Percentiles rank a stretch among this genome's conserved stretches.
These are phyloP conservation scores for Periconia sp. DNA, from an alignment of 2,329 filamentous ascomycete species.

Conservation along the genomic window DNA sequence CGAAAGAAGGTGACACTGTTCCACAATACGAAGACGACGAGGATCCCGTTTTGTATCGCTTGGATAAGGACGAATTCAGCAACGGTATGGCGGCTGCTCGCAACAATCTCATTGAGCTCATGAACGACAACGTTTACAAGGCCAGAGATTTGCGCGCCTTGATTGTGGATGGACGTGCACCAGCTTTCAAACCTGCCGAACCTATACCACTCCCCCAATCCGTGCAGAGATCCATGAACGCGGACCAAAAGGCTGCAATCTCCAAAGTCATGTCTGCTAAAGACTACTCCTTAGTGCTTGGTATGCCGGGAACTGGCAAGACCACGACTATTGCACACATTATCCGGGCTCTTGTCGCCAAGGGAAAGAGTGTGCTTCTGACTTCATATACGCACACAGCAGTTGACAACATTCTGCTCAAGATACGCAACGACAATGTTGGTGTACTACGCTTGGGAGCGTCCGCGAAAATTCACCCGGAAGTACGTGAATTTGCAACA, in stretches of 20 bases:
- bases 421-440: conserved; percentile 79
- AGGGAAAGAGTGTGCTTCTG: conserved; percentile 89
- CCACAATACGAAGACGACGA: conserved; percentile 51
- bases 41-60: conserved; percentile 72
- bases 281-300: conserved; percentile 95
- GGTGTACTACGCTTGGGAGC: conserved; percentile 86
- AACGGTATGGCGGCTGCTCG: conserved; percentile 95
- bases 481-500: conserved; percentile 84
- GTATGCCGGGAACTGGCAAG: conserved; percentile 98
- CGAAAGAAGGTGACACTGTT: conserved; percentile 54
- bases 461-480: conserved; percentile 82
- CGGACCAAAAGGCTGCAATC: conserved; percentile 85
- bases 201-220: conserved; percentile 63
- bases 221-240: conserved; percentile 73
- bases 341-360: conserved; percentile 84
- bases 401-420: conserved; percentile 96
- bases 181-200: conserved; percentile 72
- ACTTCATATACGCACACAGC: conserved; percentile 98
- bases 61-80: conserved; percentile 98
- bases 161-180: conserved; percentile 77
- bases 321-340: conserved; percentile 98
- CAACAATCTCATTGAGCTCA: conserved; percentile 91
- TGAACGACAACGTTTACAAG: conserved; percentile 77
- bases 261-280: conserved; percentile 94
- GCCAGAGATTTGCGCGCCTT: conserved; percentile 76